Base-by-base conservation (phyloP, 1,139 yeast species). In the Protomyces arabidopsidicola region DNA sequence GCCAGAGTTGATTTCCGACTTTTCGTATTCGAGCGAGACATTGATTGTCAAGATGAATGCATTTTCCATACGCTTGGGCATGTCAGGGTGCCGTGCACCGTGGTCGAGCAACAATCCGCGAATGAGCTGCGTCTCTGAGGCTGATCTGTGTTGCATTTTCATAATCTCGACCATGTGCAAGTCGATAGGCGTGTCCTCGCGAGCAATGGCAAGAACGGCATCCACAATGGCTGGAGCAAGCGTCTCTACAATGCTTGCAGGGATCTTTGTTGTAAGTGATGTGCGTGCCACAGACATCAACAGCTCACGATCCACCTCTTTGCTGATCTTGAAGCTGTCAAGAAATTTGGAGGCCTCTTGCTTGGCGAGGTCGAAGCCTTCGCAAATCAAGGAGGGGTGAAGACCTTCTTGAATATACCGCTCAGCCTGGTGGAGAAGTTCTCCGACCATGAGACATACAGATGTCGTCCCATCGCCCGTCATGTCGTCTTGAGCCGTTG, bases 391-490 rank as follows among this genome's bases (percentile, higher is more conserved):
- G 72, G 98, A 81, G 53, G 99, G 98, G 76, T 93, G 99, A 61
- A 95, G 88, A 53, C 98, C 98, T 77, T 93, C 98, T 68, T 86
- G 82, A 65, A 90, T 85, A 74, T 84, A 91, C 71, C 98, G 82
- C 73, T 93, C 96, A 38, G 98, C 97, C 77, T 93, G 98, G 75
- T 88, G 89, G 73, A 93, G 81, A 66, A 93, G 79, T 74, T 95
- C 98, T 63, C 99, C 99, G 53, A 93, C 98, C 65, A 91, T 82
- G 69, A 95, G 81, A 63, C 93, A 93, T 65, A 93, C 98, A 0
- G 97, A 88, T n/a, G 98, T 93, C 65, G 99, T 95, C 69, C 99
- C 99, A 75, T 93, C 99, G 61, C 99, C 99, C 14, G 98, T 89
- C 74, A 95, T 90, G 75, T 93, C 98, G 75, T 93, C 99, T 77